Evolutionary conservation across 1,284 basidiomycete species (phyloP), one percentile per base, ranked within the genome.

Genomic region (Inonotus hispidus): DNA sequence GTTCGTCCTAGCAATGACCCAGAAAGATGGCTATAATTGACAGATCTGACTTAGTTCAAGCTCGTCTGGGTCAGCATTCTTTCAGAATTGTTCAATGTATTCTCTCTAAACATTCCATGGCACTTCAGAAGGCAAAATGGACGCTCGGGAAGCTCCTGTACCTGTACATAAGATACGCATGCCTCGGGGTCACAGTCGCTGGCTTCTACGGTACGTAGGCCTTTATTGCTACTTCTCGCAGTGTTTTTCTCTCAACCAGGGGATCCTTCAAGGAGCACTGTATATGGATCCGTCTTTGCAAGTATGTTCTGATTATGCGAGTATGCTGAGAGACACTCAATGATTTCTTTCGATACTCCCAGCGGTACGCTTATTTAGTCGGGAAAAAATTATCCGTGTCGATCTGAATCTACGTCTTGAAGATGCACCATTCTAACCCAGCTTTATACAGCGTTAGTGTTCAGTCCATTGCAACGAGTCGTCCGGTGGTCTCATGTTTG

Each of bases 41-140:
- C 23, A 23, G 3, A 8, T 39, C 1, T 10, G 23, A 55, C 21
- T 37, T 55, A 55, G 53, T 25, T 55, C 29, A 55, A 25, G 10
- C 21, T 41, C 6, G 41, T 55, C n/a, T 55, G 53, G 53, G 53
- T 55, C 10, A 55, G 53, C n/a, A n/a, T 55, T n/a, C 16, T 19
- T 41, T 13, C 50, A 21, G 27, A 5, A 2, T 8, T n/a, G 11
- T n/a, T 19, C 13, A n/a, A n/a, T 10, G 37, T 3, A 16, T 39
- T 21, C n/a, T 21, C 3, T n/a, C 8, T 23, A 23, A 6, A 46
- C 10, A 5, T 3, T 46, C 16, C 14, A 1, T 19, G 45, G 2
- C 14, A 46, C 23, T 41, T 3, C 19, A 55, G 53, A 55, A 55
- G 21, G 35, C 53, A 25, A 55, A 21, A 41, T 38, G 29, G 53